A percentile compares a stretch with the other conserved stretches of the same genome.
phyloP scores from a whole-genome alignment of 768 basidiomycete genomes.

The Boletus sensibilis region DNA sequence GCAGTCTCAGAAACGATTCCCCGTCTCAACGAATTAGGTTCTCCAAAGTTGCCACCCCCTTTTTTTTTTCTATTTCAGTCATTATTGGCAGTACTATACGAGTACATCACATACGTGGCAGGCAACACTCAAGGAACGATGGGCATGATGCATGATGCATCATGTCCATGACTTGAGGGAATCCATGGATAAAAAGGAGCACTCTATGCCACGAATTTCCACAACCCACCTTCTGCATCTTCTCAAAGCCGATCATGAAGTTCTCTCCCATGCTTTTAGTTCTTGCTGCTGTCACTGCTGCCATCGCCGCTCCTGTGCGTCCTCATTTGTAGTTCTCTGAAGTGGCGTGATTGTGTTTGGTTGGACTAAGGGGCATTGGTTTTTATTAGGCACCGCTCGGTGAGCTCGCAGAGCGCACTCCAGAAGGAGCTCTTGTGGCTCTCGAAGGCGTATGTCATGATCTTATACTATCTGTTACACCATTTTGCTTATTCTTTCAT shows the following conservation, averaged over 20 bases:
- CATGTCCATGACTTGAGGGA: no score
- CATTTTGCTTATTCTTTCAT: neutral
- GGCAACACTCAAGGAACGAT: no score
- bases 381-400: neutral
- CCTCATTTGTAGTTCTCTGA: neutral
- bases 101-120: no score
- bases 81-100: no score
- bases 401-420: neutral
- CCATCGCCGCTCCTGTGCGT: neutral
- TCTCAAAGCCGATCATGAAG: conserved; percentile 1
- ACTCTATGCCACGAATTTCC: no score
- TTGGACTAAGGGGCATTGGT: neutral
- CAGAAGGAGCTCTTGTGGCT: neutral
- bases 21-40: no score
- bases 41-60: no score
- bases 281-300: neutral
- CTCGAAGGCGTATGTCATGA: neutral
- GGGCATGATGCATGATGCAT: no score
- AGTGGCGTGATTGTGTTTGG: no score
- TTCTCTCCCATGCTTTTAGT: neutral
- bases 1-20: no score
- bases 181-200: neutral
- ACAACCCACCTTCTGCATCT: no score
- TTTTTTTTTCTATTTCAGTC: no score
- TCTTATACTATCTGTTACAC: neutral